These are phyloP conservation scores for Colletotrichum tabaci DNA, from an alignment of 2,329 filamentous ascomycete genomes.

Conservation along the genomic window DNA sequence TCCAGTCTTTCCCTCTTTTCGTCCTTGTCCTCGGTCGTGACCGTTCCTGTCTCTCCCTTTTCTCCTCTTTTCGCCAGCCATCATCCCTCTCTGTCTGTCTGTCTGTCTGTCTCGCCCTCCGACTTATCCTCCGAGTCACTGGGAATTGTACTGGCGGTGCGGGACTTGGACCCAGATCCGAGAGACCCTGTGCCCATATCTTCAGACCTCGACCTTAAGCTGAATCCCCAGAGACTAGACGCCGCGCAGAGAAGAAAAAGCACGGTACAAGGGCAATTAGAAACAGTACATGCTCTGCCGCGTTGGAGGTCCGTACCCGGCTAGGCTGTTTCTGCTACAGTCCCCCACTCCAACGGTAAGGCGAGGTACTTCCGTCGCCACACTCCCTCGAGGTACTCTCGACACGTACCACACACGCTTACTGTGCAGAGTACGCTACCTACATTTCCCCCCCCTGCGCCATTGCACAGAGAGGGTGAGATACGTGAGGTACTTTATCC, in stretches of 20 bases:
- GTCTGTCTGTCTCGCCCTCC: slow-evolving; percentile 3
- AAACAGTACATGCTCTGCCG: slow-evolving; percentile 33
- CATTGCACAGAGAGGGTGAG: slow-evolving; percentile 30
- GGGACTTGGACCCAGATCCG: not conserved
- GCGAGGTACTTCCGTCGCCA: slow-evolving; percentile 33
- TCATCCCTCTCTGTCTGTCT: not conserved
- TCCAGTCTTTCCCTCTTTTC: not conserved
- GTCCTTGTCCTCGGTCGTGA: not conserved
- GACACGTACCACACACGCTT: slow-evolving; percentile 21
- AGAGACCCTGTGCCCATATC: slow-evolving; percentile 11
- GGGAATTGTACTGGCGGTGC: not conserved
- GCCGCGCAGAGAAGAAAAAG: slow-evolving; percentile 23
- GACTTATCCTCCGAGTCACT: slow-evolving; percentile 1
- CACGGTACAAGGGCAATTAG: slow-evolving; percentile 23
- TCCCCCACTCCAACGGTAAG: slow-evolving; percentile 23
- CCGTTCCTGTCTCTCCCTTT: slow-evolving; percentile 5
- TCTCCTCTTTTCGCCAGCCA: not conserved
- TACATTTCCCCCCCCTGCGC: slow-evolving; percentile 21
- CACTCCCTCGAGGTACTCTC: slow-evolving; percentile 11
- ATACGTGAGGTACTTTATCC: slow-evolving; percentile 35
- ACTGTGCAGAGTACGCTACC: too few relatives aligned
- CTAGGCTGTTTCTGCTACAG: slow-evolving; percentile 26
- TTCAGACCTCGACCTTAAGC: not conserved
- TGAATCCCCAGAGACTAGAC: not conserved
- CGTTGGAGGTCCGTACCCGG: slow-evolving; percentile 22